Conservation (phyloP, 306 rosid species). For the Quillaja saponaria region DNA sequence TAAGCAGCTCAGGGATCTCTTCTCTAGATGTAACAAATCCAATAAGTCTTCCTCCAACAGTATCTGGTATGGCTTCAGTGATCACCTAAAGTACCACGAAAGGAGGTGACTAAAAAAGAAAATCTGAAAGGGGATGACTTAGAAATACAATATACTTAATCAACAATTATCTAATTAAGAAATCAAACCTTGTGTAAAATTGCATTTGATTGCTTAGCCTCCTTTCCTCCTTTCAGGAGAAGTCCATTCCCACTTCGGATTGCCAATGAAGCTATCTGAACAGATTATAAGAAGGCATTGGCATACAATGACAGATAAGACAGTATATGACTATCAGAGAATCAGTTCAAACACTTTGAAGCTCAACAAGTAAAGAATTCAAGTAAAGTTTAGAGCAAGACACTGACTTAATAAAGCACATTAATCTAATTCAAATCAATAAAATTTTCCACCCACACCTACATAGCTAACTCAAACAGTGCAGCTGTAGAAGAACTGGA, state of each 20-base stretch:
- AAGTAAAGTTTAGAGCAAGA: slow-evolving; percentile 11
- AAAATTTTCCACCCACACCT: slow-evolving; percentile 13
- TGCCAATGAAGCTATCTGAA: slow-evolving; percentile 94
- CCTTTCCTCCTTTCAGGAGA: slow-evolving; percentile 98
- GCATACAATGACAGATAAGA: slow-evolving; percentile 30
- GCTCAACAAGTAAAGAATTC: not conserved
- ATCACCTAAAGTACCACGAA: slow-evolving; percentile 56
- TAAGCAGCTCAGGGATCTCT: slow-evolving; percentile 90
- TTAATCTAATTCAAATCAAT: not conserved
- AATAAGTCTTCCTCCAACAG: slow-evolving; percentile 79
- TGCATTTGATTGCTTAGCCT: slow-evolving; percentile 91
- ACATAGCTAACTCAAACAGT: slow-evolving; percentile 18
- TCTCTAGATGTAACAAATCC: slow-evolving; percentile 98
- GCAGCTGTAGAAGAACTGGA: not conserved
- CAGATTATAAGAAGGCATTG: slow-evolving; percentile 29
- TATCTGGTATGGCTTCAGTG: slow-evolving; percentile 86
- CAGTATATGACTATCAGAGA: slow-evolving; percentile 8
- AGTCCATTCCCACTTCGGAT: slow-evolving; percentile 96
- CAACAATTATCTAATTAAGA: slow-evolving; percentile 29
- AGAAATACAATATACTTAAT: slow-evolving; percentile 13
- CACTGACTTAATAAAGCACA: slow-evolving; percentile 2
- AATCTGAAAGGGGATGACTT: slow-evolving; percentile 2
- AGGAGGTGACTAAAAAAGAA: slow-evolving; percentile 17
- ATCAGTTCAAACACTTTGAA: slow-evolving; percentile 7
- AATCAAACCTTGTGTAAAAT: slow-evolving; percentile 76